Evolutionary conservation across 1,139 yeast species (phyloP).

Genomic region (Suhomyces bokatorum): DNA sequence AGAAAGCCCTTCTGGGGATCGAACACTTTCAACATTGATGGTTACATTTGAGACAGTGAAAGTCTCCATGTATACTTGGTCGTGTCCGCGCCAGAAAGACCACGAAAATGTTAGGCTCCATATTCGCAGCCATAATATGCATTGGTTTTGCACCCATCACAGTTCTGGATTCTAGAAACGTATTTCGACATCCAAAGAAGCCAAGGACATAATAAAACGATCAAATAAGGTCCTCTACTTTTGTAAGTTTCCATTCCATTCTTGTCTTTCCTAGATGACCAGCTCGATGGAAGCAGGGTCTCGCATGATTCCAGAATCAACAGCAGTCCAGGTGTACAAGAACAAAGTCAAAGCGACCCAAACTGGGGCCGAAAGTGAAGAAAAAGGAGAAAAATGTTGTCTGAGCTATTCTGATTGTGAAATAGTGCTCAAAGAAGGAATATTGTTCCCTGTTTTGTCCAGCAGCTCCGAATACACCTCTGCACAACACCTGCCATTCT

Average conservation of each 20-base stretch:
- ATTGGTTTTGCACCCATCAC: too few relatives aligned
- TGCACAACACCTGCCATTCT: background rate
- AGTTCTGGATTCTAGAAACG: too few relatives aligned
- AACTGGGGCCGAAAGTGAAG: background rate
- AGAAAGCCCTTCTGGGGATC: background rate
- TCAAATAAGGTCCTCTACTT: too few relatives aligned
- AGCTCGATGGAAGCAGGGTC: constrained; percentile 8
- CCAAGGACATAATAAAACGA: too few relatives aligned
- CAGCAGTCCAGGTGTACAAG: constrained; percentile 23
- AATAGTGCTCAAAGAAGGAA: constrained; percentile 11
- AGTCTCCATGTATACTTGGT: background rate
- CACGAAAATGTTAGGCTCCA: too few relatives aligned
- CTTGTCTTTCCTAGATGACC: background rate
- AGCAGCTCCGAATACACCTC: background rate
- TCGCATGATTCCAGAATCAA: constrained; percentile 25
- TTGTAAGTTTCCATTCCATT: too few relatives aligned
- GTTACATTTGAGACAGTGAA: too few relatives aligned
- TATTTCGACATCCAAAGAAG: too few relatives aligned
- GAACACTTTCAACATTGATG: background rate
- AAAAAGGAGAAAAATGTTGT: too few relatives aligned
- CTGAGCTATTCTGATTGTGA: too few relatives aligned
- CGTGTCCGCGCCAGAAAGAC: background rate
- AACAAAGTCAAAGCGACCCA: constrained; percentile 3
- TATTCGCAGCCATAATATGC: too few relatives aligned
- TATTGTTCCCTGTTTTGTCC: constrained; percentile 27